Base-by-base conservation (phyloP, 1,284 basidiomycete species). In the Microbotryum scabiosae region DNA sequence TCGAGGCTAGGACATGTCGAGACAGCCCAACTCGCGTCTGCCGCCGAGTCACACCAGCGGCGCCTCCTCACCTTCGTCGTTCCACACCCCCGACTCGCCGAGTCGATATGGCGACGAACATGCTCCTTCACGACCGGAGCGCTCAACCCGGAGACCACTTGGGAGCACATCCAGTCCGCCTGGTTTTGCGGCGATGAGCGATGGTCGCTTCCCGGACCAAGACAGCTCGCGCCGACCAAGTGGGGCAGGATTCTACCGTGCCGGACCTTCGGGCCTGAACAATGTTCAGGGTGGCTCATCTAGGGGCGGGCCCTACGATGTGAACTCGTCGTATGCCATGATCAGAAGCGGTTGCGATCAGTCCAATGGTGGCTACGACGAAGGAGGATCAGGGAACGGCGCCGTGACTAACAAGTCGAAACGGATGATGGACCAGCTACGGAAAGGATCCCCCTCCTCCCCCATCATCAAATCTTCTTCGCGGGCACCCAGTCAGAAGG, bases 151-250 rank as follows among this genome's bases (percentile, higher is more conserved):
- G 21, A 41, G 62, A 23, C 62, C 62, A 21, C 43, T 46, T 7
- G 58, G 58, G 18, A 44, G 46, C 3, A 52, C 62, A 0, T 58
- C 62, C 12, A 56, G 10, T 57, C 61, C 10, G 61, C 54, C 4
- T 45, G 57, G 14, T 26, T 52, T 4, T 32, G 54, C 4, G 57
- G 61, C 18, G 47, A 48, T 43, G 62, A 60, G 3, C 28, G 14
- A 16, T 23, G 58, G 62, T 4, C 41, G 58, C 14, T 63, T 63
- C 49, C 51, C 53, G 9, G 21, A 53, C 21, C 51, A 20, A 14
- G 36, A 23, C 14, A 14, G 4, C 41, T 18, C 36, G 14, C 36
- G 36, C 36, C 36, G 16, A 41, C 36, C 36, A 41, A 41, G 36
- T 41, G 36, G 36, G 36, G 36, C 36, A 12, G 36, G 36, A 16